Evolutionary conservation across 1,139 yeast genomes (phyloP).

Genomic region (Pichiaceae sp.): DNA sequence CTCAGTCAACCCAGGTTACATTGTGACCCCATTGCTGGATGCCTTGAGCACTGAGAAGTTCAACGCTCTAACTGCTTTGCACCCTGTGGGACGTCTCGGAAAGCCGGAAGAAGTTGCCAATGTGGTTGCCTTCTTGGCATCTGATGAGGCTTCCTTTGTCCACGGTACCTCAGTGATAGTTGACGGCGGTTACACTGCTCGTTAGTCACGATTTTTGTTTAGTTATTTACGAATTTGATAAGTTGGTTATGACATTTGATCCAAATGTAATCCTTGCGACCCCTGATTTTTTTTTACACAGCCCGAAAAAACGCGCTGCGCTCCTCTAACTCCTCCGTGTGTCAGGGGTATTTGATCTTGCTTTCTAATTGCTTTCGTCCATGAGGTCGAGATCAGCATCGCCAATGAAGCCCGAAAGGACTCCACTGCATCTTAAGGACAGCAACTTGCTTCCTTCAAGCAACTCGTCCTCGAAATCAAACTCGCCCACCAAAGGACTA

Average conservation of each 20-base stretch:
- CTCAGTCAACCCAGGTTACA: constrained; percentile 16
- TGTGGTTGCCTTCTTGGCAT: constrained; percentile 5
- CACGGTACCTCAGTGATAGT: constrained; percentile 4
- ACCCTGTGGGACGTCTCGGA: constrained; percentile 6
- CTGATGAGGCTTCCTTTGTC: constrained; percentile 6
- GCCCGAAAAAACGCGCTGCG: background rate
- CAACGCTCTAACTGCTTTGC: constrained; percentile 1
- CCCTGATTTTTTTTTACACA: no score
- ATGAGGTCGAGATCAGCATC: background rate
- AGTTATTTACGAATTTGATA: background rate
- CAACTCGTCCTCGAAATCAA: background rate
- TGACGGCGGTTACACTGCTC: constrained; percentile 5
- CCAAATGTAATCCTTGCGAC: no score
- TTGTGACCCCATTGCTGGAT: constrained; percentile 7
- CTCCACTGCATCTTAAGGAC: constrained; percentile 3
- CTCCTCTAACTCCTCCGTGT: no score
- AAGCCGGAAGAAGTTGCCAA: constrained; percentile 7
- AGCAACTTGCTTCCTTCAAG: constrained; percentile 1
- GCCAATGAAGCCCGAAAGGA: background rate
- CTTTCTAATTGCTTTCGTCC: no score
- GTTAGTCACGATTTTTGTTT: no score
- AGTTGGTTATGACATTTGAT: no score
- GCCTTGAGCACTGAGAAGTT: constrained; percentile 2
- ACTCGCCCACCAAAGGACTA: background rate
- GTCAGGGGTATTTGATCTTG: no score